Conservation (phyloP, 169 alveolate species). For the Plasmodium inui region DNA sequence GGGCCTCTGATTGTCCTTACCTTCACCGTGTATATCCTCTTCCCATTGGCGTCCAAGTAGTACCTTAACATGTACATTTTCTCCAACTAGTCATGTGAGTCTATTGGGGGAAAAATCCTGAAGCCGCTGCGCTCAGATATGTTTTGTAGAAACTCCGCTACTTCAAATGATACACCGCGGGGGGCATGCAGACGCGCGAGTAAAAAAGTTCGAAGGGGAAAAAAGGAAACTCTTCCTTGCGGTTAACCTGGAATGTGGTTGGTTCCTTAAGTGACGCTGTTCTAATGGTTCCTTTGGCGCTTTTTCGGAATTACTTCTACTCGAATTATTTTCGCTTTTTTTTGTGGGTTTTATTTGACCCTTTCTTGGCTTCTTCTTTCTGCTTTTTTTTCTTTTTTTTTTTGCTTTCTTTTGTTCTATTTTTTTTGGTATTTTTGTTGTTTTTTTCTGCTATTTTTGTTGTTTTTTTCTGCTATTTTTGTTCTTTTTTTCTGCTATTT, state of each 20-base stretch:
- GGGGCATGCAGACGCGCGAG: neutral
- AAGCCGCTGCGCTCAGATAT: neutral
- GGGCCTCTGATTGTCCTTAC: slow-evolving; percentile 45
- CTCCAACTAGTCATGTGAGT: neutral
- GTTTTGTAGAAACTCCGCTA: neutral
- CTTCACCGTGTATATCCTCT: slow-evolving; percentile 80
- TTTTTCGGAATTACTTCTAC: neutral
- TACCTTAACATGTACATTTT: slow-evolving; percentile 74
- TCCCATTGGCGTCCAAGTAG: slow-evolving; percentile 78
- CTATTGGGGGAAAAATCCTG: neutral
- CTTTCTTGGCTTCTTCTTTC: neutral
- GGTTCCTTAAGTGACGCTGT: neutral
- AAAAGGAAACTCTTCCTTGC: neutral
- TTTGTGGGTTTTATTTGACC: neutral
- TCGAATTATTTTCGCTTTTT: neutral
- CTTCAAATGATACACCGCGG: neutral
- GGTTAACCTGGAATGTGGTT: neutral
- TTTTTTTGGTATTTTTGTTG: neutral
- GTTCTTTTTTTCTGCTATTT: neutral
- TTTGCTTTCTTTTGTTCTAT: neutral
- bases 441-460: neutral
- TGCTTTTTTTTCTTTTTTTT: neutral
- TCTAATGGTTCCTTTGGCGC: neutral
- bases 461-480: neutral
- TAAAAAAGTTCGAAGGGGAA: neutral